Percentiles rank a stretch among this genome's conserved stretches.
phyloP scores from a whole-genome alignment of 2,329 filamentous ascomycete species.

The Tothia fuscella region DNA sequence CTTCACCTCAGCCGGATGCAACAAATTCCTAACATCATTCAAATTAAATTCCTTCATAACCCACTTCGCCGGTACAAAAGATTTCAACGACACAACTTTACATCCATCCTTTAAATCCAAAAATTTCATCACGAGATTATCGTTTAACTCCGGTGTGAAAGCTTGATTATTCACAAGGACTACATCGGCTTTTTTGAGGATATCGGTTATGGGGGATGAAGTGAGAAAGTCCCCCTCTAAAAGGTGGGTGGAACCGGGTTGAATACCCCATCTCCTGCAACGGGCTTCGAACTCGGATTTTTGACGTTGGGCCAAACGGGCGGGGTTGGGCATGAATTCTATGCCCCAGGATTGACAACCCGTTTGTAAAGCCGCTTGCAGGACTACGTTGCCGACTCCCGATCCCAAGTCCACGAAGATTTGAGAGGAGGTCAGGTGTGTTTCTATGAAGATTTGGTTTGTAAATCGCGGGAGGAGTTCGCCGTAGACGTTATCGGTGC shows the following conservation, averaged over 20 bases:
- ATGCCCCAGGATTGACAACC: constrained; percentile 94
- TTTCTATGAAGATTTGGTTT: constrained; percentile 67
- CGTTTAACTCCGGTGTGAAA: constrained; percentile 79
- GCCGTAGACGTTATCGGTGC: constrained; percentile 88
- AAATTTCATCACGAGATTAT: constrained; percentile 75
- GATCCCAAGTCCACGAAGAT: constrained; percentile 93
- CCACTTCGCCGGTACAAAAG: constrained; percentile 72
- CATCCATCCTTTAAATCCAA: constrained; percentile 85
- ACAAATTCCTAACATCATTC: constrained; percentile 69
- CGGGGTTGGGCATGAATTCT: constrained; percentile 89
- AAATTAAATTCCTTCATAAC: constrained; percentile 62
- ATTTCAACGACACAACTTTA: constrained; percentile 82
- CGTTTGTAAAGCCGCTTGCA: constrained; percentile 86
- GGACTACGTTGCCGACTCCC: constrained; percentile 87
- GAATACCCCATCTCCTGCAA: constrained; percentile 79
- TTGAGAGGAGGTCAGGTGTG: constrained; percentile 66
- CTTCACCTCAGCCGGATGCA: constrained; percentile 53
- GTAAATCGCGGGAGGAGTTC: constrained; percentile 80
- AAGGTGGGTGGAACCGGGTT: constrained; percentile 66
- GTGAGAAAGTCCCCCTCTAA: constrained; percentile 75
- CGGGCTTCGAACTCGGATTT: constrained; percentile 73
- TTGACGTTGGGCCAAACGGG: constrained; percentile 68
- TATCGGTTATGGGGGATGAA: constrained; percentile 55
- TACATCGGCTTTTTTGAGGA: constrained; percentile 79
- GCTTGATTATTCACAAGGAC: constrained; percentile 97